phyloP scores from a whole-genome alignment of 179 eudicot species.

The Beta lomatogona region DNA sequence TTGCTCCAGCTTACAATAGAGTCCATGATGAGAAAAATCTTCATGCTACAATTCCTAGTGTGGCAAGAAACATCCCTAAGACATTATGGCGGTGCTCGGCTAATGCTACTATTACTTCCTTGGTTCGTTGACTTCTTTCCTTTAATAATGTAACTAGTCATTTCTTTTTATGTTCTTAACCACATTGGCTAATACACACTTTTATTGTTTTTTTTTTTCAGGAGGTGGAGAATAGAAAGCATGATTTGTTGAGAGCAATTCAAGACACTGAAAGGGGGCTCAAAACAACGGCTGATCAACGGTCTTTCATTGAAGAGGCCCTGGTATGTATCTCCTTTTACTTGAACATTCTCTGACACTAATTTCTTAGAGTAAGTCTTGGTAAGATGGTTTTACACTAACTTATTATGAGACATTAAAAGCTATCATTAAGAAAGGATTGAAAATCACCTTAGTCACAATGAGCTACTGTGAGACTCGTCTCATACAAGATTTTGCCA shows the following conservation, averaged over 20 bases:
- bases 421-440: too few species aligned
- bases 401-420: too few species aligned
- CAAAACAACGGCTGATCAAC: slow-evolving; percentile 61
- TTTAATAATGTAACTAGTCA: neutral
- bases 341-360: neutral
- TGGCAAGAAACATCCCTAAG: slow-evolving; percentile 22
- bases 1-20: slow-evolving; percentile 17
- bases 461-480: neutral
- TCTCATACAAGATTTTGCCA: neutral
- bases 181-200: neutral
- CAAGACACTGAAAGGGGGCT: slow-evolving; percentile 84
- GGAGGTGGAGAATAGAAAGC: slow-evolving; percentile 63
- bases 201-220: slow-evolving; percentile 20
- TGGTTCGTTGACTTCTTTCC: slow-evolving; percentile 24
- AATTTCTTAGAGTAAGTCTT: neutral
- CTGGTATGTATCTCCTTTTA: slow-evolving; percentile 40
- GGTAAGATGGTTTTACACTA: too few species aligned
- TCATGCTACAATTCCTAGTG: slow-evolving; percentile 9
- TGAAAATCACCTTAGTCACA: neutral
- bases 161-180: slow-evolving; percentile 12
- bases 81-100: slow-evolving; percentile 30
- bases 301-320: slow-evolving; percentile 79
- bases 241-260: slow-evolving; percentile 54
- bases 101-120: slow-evolving; percentile 24
- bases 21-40: slow-evolving; percentile 14